Base-by-base conservation (phyloP, 495 filamentous ascomycete species). In the Aspergillus coremiiformis region DNA sequence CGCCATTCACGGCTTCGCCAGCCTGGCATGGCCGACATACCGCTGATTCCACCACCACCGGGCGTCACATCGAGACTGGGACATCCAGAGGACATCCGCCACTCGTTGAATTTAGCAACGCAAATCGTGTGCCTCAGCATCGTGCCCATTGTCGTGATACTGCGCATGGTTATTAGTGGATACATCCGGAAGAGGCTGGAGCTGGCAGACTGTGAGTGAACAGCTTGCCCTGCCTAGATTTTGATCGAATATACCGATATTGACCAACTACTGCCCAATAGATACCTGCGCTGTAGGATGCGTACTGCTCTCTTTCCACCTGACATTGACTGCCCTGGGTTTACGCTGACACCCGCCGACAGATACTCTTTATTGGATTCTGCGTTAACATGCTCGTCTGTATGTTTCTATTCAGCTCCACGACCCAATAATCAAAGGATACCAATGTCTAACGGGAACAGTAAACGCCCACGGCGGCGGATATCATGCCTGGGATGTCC, bases 401-500 rank as follows among this genome's bases (percentile, higher is more conserved):
- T 50, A 50, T 12, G 48, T 50, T 1, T 3, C 5, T 35, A 1
- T n/a, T 15, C n/a, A n/a, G 4, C 32, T 5, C 12, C 14, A 14
- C 1, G 32, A n/a, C 3, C 27, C 7, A 30, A n/a, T n/a, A n/a
- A n/a, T n/a, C n/a, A 8, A 27, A 27, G 24, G 4, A 8, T 27
- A 27, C 8, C 24, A 27, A 35, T 35, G 11, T 10, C 29, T 32
- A 32, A 32, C 11, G 11, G 32, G 1, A 35, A 10, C 30, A 52
- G 50, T 52, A 0, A 39, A 24, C 20, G 22, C 20, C 19, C 29
- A 46, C 22, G 50, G 50, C 1, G 50, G 42, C 4, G 50, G 50
- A 12, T 52, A 52, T 19, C 50, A 52, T 26, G 50, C 42, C 9
- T 52, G 50, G 50, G 50, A 52, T 24, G 42, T 52, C 6, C 29